Conservation (phyloP, 495 filamentous ascomycete species). For the Neurospora sp. region DNA sequence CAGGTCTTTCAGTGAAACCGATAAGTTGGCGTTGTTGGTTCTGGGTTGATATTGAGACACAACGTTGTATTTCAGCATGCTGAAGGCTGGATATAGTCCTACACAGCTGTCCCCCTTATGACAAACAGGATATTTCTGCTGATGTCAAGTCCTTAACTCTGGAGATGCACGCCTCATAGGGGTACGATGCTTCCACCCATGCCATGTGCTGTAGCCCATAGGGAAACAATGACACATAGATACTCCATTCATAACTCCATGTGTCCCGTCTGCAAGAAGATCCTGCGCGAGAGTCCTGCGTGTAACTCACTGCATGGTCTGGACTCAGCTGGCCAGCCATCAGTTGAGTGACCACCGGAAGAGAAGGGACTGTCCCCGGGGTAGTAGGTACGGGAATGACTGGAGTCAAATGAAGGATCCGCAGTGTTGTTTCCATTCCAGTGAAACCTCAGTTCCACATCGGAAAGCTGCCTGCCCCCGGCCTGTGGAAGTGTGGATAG, state of each 20-base stretch:
- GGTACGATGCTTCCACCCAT: no score
- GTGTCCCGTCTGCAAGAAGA: background rate
- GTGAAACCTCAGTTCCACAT: background rate
- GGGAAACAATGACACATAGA: background rate
- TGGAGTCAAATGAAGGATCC: background rate
- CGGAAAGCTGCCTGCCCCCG: background rate
- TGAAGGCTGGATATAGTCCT: background rate
- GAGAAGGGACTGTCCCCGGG: background rate
- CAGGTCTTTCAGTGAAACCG: background rate
- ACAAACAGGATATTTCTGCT: background rate
- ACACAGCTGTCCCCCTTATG: background rate
- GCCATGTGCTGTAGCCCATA: background rate
- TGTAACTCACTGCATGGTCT: background rate
- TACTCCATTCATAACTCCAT: background rate
- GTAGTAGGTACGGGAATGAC: background rate
- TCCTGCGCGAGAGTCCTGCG: background rate
- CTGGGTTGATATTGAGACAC: background rate
- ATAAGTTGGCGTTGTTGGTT: background rate
- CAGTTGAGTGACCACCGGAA: background rate
- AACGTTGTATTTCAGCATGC: background rate
- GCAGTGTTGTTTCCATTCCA: background rate
- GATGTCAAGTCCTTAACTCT: background rate
- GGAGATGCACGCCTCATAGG: background rate
- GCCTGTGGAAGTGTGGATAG: background rate
- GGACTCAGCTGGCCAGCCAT: background rate